phyloP scores from a whole-genome alignment of 345 rosid species.

The Arabidopsis arenosa region DNA sequence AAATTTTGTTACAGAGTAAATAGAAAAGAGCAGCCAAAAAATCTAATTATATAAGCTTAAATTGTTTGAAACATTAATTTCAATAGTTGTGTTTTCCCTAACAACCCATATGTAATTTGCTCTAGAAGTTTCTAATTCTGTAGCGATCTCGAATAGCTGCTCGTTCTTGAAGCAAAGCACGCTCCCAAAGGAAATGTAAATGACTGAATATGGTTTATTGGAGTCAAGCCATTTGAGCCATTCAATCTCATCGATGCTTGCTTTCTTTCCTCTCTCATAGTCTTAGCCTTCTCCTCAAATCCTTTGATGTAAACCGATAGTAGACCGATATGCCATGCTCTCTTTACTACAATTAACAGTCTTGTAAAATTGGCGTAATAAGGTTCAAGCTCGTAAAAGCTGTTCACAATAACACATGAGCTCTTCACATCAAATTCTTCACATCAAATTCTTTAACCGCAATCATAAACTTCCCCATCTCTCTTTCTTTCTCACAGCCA shows the following conservation, averaged over 20 bases:
- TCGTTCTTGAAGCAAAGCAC: slow-evolving; percentile 39
- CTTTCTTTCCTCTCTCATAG: slow-evolving; percentile 47
- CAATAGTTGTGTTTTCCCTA: slow-evolving; percentile 26
- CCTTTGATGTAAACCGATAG: slow-evolving; percentile 38
- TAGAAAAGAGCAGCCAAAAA: background rate
- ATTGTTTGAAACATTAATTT: background rate
- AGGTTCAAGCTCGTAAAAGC: slow-evolving; percentile 66
- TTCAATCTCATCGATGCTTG: slow-evolving; percentile 39
- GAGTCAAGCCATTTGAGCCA: slow-evolving; percentile 61
- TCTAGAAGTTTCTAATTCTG: slow-evolving; percentile 34
- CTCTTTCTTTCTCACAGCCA: background rate
- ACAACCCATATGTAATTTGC: slow-evolving; percentile 37
- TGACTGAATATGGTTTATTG: slow-evolving; percentile 54
- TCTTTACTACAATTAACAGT: slow-evolving; percentile 12
- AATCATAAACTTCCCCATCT: slow-evolving; percentile 5
- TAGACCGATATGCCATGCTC: slow-evolving; percentile 32
- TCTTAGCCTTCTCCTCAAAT: slow-evolving; percentile 51
- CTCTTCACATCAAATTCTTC: slow-evolving; percentile 48
- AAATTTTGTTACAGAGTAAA: background rate
- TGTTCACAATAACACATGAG: slow-evolving; percentile 62
- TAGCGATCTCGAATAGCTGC: slow-evolving; percentile 39
- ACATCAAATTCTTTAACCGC: slow-evolving; percentile 42
- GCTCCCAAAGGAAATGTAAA: slow-evolving; percentile 64
- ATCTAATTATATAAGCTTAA: background rate
- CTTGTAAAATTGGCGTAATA: slow-evolving; percentile 7